Evolutionary conservation across 768 basidiomycete genomes (phyloP).

Genomic region (Tubosaeta sp.): DNA sequence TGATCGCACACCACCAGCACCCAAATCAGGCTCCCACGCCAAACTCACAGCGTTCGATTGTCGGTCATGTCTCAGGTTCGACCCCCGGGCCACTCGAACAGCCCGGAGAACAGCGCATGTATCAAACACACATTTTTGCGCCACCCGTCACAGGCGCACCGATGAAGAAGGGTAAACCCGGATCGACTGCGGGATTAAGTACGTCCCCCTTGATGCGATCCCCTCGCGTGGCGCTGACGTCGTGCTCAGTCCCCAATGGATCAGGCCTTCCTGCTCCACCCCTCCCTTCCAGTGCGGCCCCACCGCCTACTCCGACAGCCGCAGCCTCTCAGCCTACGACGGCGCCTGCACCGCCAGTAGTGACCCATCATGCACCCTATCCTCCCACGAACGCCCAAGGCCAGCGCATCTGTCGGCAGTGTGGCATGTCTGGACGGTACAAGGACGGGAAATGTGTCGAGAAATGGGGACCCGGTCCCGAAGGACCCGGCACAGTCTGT

Average conservation of each 20-base stretch:
- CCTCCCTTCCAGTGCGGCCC: slow-evolving; percentile 6
- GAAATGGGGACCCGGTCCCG: slow-evolving; percentile 83
- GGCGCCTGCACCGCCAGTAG: not conserved
- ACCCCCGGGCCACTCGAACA: slow-evolving; percentile 29
- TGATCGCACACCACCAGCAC: slow-evolving; percentile 31
- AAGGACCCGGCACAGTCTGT: slow-evolving; percentile 80
- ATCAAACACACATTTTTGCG: slow-evolving; percentile 69
- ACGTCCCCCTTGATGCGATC: slow-evolving; percentile 5
- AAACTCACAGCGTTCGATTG: slow-evolving; percentile 18
- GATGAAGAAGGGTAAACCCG: slow-evolving; percentile 57
- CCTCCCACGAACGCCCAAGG: slow-evolving; percentile 51
- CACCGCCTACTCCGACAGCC: slow-evolving; percentile 14
- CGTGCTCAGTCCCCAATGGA: slow-evolving; percentile 16
- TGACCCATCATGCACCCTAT: slow-evolving; percentile 17
- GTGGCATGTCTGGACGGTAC: slow-evolving; percentile 68
- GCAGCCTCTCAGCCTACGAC: slow-evolving; percentile 7
- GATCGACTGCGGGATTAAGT: slow-evolving; percentile 22
- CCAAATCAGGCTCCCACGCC: slow-evolving; percentile 16
- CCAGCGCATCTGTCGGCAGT: slow-evolving; percentile 74
- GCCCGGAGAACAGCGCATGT: slow-evolving; percentile 39
- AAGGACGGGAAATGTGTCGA: slow-evolving; percentile 85
- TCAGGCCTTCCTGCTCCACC: slow-evolving; percentile 18
- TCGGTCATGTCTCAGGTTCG: slow-evolving; percentile 15
- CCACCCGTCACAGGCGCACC: slow-evolving; percentile 72
- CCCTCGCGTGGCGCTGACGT: slow-evolving; percentile 12